Base-by-base conservation (phyloP, 2,329 filamentous ascomycete genomes). In the Colletotrichum trifolii region DNA sequence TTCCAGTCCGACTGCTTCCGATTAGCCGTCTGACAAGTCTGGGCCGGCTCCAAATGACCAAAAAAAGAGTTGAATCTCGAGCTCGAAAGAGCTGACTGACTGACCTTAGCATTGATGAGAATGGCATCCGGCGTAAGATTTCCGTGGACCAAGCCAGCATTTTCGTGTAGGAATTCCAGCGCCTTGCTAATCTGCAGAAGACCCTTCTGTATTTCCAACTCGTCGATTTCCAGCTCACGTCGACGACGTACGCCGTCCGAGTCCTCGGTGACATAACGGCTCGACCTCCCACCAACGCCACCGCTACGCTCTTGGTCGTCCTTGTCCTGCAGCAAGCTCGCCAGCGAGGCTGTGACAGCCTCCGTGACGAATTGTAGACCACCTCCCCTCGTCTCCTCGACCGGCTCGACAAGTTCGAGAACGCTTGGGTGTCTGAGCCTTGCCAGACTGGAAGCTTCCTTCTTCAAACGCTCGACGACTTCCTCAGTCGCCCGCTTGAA, bases 351-450 rank as follows among this genome's bases (percentile, higher is more conserved):
- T 1, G 94, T 96, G 39, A 99, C 91, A 1, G 90, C 87, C 75
- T 99, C 96, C 0, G 96, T 97, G 34, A 94, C 95, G 79, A 99
- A 99, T 84, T 97, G 96, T 64, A 99, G 81, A 1, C 95, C 94
- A 4, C 96, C 95, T 71, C 87, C 92, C 64, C 96, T 86, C 11
- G 93, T 98, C 69, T 99, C 96, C 76, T 99, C 96, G 7, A 98
- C 92, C 0, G 96, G 96, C 76, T 99, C 96, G 48, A 94, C 91
- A 40, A 99, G 85, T 75, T 99, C 96, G 49, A 99, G 84, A 57
- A 99, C 89, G 69, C 91, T 96, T 1, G 96, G 96, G 75, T 99
- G 96, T 34, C 96, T 88, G 69, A 99, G 81, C 67, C 93, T 89
- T 46, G 96, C 94, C 42, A 99, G 85, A 68, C 91, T 94, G 67